Percentiles rank a stretch among this genome's conserved stretches.
Conservation (phyloP, 805 yeast species). For the Naumovozyma castellii region DNA sequence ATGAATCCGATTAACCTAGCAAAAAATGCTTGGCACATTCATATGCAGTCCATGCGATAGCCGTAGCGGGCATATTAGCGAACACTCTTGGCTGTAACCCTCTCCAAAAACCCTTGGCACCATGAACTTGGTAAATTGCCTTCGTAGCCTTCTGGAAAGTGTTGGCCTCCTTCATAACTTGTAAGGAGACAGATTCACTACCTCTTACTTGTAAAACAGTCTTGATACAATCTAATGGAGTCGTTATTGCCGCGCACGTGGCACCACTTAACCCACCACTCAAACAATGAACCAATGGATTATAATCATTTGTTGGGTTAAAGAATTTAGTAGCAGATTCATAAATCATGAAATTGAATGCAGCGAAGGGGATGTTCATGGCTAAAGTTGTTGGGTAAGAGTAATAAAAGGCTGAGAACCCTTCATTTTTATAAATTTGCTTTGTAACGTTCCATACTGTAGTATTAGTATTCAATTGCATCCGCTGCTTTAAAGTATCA, state of each 20-base stretch:
- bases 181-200: slow-evolving; percentile 33
- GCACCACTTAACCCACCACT: slow-evolving; percentile 95
- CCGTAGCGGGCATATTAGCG: slow-evolving; percentile 91
- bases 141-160: slow-evolving; percentile 65
- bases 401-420: slow-evolving; percentile 72
- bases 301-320: slow-evolving; percentile 70
- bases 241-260: slow-evolving; percentile 86
- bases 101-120: slow-evolving; percentile 59
- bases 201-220: slow-evolving; percentile 84
- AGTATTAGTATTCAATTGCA: slow-evolving; percentile 49
- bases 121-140: slow-evolving; percentile 53
- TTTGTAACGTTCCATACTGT: slow-evolving; percentile 24
- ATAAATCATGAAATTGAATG: slow-evolving; percentile 85
- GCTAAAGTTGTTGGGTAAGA: slow-evolving; percentile 90
- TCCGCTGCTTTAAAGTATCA: slow-evolving; percentile 89
- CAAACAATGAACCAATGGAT: slow-evolving; percentile 85
- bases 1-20: slow-evolving; percentile 1
- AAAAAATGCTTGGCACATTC: slow-evolving; percentile 76
- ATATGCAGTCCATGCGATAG: slow-evolving; percentile 95
- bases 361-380: slow-evolving; percentile 91
- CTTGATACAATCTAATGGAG: slow-evolving; percentile 89
- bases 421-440: slow-evolving; percentile 50
- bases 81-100: slow-evolving; percentile 88
- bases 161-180: slow-evolving; percentile 38
- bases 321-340: slow-evolving; percentile 70